These are phyloP conservation scores for Ciborinia camelliae DNA, from an alignment of 2,329 filamentous ascomycete species.

Conservation along the genomic window DNA sequence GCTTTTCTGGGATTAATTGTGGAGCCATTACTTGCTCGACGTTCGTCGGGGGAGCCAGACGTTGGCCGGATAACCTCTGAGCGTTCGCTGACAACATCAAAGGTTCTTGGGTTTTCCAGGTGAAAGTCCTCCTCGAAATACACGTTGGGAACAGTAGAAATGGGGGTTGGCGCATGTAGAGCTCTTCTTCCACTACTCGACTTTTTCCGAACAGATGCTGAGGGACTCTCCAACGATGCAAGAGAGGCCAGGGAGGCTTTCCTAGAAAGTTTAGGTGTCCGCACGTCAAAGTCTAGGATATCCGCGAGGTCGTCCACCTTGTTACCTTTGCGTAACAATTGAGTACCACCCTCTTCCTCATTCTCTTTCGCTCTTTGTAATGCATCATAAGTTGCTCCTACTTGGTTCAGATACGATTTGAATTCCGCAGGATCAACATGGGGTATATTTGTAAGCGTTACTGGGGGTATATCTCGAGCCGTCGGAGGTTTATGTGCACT, in stretches of 20 bases:
- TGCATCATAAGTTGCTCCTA: constrained; percentile 84
- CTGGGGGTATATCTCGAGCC: constrained; percentile 85
- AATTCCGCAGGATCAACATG: constrained; percentile 79
- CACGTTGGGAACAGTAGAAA: constrained; percentile 87
- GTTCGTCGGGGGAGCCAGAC: constrained; percentile 52
- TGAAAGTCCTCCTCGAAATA: constrained; percentile 97
- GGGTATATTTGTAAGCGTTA: constrained; percentile 83
- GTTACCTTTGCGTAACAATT: constrained; percentile 34
- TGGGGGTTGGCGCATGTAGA: constrained; percentile 72
- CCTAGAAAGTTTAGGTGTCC: constrained; percentile 34
- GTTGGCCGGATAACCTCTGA: constrained; percentile 79
- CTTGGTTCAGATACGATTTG: constrained; percentile 76
- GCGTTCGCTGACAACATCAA: constrained; percentile 93
- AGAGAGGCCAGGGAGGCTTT: constrained; percentile 44
- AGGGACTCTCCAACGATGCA: constrained; percentile 34
- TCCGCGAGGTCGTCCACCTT: constrained; percentile 41
- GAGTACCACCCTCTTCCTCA: constrained; percentile 57
- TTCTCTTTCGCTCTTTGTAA: constrained; percentile 79
- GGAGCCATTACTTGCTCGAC: constrained; percentile 54
- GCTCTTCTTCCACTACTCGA: constrained; percentile 55
- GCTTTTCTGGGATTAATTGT: constrained; percentile 70
- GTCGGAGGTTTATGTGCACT: constrained; percentile 79
- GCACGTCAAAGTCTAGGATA: constrained; percentile 39
- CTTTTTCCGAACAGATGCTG: constrained; percentile 44
- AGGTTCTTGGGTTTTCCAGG: constrained; percentile 91